These are phyloP conservation scores for Yamadazyma taylorii DNA, from an alignment of 1,139 yeast species.

Conservation along the genomic window DNA sequence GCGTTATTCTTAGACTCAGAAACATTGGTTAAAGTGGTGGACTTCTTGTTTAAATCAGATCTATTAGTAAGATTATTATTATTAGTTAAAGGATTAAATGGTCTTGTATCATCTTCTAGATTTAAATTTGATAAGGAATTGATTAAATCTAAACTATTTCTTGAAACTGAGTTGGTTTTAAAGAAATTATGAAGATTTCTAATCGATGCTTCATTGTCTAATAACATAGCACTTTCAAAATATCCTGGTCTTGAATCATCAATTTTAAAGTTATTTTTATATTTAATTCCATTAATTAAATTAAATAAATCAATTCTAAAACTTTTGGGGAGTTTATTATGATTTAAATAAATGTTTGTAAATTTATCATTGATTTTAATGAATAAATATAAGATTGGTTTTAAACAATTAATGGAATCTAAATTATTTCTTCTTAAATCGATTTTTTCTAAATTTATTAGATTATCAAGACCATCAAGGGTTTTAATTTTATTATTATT, in stretches of 20 bases:
- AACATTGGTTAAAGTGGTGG: conserved; percentile 33
- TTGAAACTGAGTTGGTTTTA: conserved; percentile 19
- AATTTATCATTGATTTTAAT: conserved; percentile 31
- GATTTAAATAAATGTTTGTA: conserved; percentile 37
- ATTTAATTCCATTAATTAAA: conserved; percentile 52
- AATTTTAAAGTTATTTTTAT: conserved; percentile 47
- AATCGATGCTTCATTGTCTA: conserved; percentile 51
- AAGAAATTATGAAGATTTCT: conserved; percentile 44
- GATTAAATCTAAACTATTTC: conserved; percentile 11
- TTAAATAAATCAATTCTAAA: conserved; percentile 57
- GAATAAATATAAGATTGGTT: conserved; percentile 39
- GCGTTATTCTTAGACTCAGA: conserved; percentile 37
- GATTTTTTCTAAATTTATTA: conserved; percentile 48
- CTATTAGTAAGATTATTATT: conserved; percentile 30
- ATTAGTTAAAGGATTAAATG: conserved; percentile 28
- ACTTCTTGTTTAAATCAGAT: conserved; percentile 19
- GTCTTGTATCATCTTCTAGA: conserved; percentile 16
- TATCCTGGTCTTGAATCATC: conserved; percentile 68
- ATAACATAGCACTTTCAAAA: conserved; percentile 55
- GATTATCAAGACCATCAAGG: conserved; percentile 50
- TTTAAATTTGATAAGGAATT: conserved; percentile 16
- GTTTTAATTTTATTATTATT: conserved; percentile 51
- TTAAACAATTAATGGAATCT: conserved; percentile 27
- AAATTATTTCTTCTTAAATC: conserved; percentile 58
- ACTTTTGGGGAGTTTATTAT: conserved; percentile 48